Base-by-base conservation (phyloP, 805 yeast genomes). In the Hanseniaspora pseudoguilliermondii region DNA sequence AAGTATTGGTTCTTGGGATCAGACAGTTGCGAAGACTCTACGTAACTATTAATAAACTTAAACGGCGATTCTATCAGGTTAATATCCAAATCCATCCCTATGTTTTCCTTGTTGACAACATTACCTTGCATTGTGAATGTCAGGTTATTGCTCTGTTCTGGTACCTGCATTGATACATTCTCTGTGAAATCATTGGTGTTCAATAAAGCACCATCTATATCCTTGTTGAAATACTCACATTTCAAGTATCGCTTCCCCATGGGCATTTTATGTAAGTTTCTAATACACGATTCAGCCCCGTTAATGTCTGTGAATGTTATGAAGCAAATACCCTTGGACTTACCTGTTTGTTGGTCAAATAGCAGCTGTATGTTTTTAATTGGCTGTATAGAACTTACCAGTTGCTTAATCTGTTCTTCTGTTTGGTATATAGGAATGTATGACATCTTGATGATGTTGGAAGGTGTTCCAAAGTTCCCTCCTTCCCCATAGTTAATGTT, bases 391-490 rank as follows among this genome's bases (percentile, higher is more conserved):
- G 95, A 82, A 57, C 76, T 74, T 59, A 95, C 95, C 15, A 91
- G 79, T 60, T 86, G 95, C 61, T 79, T 69, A n/a, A 91, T 83
- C 67, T 90, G 97, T 62, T 88, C 95, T 66, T 91, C 97, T 0
- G 96, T 86, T 64, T 86, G 88, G 64, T 91, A 97, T 65, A 82
- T 88, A 1, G 97, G 97, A 40, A 91, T 85, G 16, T 87, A 83
- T 3, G 96, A 95, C 43, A 90, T 79, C 63, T 85, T 85, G 2
- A 88, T 84, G 36, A 78, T 79, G 57, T 69, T 59, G 5, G 69
- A 63, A 20, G 69, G 69, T n/a, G 63, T 61, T 5, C 53, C 54
- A 38, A 49, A 49, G 18, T 29, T 49, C 1, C 53, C 49, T 2
- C 57, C 54, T 36, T 48, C 53, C 1, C 49, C 53, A 21, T 67